These are phyloP conservation scores for Zychaea mexicana DNA, from an alignment of 371 early-diverging fungal species.

Conservation along the genomic window DNA sequence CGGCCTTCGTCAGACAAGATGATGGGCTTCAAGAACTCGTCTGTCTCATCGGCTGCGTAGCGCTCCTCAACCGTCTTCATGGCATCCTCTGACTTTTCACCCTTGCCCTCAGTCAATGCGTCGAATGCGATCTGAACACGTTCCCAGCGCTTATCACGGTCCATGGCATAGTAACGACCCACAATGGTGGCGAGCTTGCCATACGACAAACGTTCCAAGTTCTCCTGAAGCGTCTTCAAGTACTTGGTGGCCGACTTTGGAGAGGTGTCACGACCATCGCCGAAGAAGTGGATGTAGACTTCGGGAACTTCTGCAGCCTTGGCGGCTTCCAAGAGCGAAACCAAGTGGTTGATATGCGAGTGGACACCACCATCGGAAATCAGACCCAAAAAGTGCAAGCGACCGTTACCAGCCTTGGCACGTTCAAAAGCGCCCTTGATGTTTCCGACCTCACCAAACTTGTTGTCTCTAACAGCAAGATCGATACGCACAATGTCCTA, in stretches of 20 bases:
- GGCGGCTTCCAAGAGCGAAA: slow-evolving; percentile 82
- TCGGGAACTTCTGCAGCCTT: slow-evolving; percentile 85
- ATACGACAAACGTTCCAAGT: slow-evolving; percentile 66
- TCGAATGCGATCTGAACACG: slow-evolving; percentile 94
- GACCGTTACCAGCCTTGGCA: slow-evolving; percentile 84
- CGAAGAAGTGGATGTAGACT: slow-evolving; percentile 96
- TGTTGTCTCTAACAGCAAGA: slow-evolving; percentile 79
- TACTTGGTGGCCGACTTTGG: slow-evolving; percentile 86
- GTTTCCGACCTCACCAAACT: slow-evolving; percentile 71
- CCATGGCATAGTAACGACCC: slow-evolving; percentile 99
- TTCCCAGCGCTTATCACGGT: slow-evolving; percentile 99
- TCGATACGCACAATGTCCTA: slow-evolving; percentile 98
- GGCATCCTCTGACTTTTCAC: slow-evolving; percentile 73
- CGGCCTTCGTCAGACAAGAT: slow-evolving; percentile 78
- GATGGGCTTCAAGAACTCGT: slow-evolving; percentile 99
- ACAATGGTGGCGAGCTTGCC: slow-evolving; percentile 92
- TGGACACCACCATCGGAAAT: slow-evolving; percentile 99
- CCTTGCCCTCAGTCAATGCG: slow-evolving; percentile 82
- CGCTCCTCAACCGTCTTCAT: slow-evolving; percentile 81
- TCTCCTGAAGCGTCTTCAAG: slow-evolving; percentile 71
- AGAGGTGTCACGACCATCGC: slow-evolving; percentile 99
- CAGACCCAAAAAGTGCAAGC: slow-evolving; percentile 96
- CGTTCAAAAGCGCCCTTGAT: slow-evolving; percentile 84
- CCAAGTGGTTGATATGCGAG: slow-evolving; percentile 95
- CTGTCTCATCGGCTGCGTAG: slow-evolving; percentile 88